phyloP scores from a whole-genome alignment of 2,329 filamentous ascomycete species.

The Pseudocercospora musae region DNA sequence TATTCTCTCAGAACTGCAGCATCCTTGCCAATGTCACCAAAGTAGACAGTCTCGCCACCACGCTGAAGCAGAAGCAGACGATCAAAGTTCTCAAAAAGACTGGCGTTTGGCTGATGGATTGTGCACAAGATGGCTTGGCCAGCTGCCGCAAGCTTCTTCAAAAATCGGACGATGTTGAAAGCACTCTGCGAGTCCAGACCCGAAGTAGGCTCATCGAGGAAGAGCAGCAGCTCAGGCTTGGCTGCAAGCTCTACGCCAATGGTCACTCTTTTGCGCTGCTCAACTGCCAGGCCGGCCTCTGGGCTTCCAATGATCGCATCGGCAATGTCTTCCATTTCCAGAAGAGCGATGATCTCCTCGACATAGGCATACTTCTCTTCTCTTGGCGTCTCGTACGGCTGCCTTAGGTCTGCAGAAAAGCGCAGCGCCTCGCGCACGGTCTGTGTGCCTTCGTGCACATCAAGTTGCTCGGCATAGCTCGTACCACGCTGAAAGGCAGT shows the following conservation, averaged over 20 bases:
- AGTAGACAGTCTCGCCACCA: slow-evolving; percentile 80
- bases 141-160: slow-evolving; percentile 72
- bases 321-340: slow-evolving; percentile 64
- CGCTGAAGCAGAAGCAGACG: slow-evolving; percentile 73
- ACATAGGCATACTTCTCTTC: slow-evolving; percentile 64
- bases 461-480: slow-evolving; percentile 63
- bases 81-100: slow-evolving; percentile 85
- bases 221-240: slow-evolving; percentile 70
- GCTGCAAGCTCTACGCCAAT: slow-evolving; percentile 60
- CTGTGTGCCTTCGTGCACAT: slow-evolving; percentile 60
- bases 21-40: slow-evolving; percentile 77
- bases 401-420: slow-evolving; percentile 64
- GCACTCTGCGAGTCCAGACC: slow-evolving; percentile 70
- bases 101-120: slow-evolving; percentile 84
- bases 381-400: slow-evolving; percentile 56
- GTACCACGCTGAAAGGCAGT: slow-evolving; percentile 62
- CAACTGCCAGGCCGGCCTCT: slow-evolving; percentile 59
- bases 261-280: slow-evolving; percentile 66
- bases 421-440: slow-evolving; percentile 64
- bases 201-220: slow-evolving; percentile 75
- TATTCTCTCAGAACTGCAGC: slow-evolving; percentile 65
- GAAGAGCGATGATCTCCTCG: slow-evolving; percentile 61
- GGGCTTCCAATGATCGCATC: slow-evolving; percentile 64
- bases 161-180: slow-evolving; percentile 73
- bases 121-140: slow-evolving; percentile 88